Evolutionary conservation across 495 filamentous ascomycete genomes (phyloP).

Genomic region (Lindgomyces ingoldianus): DNA sequence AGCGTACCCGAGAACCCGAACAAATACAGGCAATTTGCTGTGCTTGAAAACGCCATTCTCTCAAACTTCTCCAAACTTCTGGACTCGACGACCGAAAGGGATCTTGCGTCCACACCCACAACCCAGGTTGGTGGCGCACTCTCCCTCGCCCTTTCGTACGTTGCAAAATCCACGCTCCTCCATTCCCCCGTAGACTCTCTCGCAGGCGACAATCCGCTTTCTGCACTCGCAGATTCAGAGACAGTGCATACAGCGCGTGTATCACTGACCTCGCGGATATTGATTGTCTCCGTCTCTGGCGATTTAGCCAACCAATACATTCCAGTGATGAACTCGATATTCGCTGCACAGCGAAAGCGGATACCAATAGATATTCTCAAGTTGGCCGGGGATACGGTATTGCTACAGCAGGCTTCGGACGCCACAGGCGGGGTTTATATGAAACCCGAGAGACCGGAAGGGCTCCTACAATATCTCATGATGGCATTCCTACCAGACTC

Average conservation of each 20-base stretch:
- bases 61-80: conserved; percentile 69
- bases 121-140: conserved; percentile 89
- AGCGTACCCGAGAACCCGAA: conserved; percentile 60
- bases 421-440: conserved; percentile 89
- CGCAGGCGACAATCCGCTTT: conserved; percentile 35
- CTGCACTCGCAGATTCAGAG: conserved; percentile 42
- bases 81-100: conserved; percentile 58
- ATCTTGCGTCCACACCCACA: conserved; percentile 64
- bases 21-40: conserved; percentile 89
- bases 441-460: conserved; percentile 62
- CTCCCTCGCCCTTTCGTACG: conserved; percentile 84
- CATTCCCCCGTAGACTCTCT: conserved; percentile 34
- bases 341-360: conserved; percentile 81
- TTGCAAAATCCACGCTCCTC: conserved; percentile 61
- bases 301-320: conserved; percentile 90
- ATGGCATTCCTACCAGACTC: conserved; percentile 87
- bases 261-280: conserved; percentile 69
- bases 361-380: conserved; percentile 91
- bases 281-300: conserved; percentile 71
- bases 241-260: conserved; percentile 39
- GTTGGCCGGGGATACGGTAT: conserved; percentile 81
- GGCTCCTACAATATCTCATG: conserved; percentile 88
- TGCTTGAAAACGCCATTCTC: conserved; percentile 77
- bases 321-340: conserved; percentile 95
- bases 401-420: conserved; percentile 90